Evolutionary conservation across 2,329 filamentous ascomycete species (phyloP), one percentile per base, ranked within the genome.

Genomic region (Trichoderma asperellum): DNA sequence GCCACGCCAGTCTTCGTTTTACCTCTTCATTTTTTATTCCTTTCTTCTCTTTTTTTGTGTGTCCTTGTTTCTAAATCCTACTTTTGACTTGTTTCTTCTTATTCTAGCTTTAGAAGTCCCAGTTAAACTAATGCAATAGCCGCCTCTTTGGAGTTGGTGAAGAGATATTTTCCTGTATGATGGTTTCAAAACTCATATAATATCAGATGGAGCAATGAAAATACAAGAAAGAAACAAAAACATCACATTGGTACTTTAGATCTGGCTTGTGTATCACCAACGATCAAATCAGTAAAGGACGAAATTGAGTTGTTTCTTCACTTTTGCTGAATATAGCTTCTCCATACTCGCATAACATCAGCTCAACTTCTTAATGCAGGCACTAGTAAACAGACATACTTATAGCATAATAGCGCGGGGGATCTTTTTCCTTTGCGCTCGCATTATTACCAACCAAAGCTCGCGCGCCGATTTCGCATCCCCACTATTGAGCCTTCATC

Each of bases 391-490:
- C 40, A 43, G 8, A n/a, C 12, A 21, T n/a, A 32, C 8, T 12
- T 61, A n/a, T 43, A 24, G 59, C 49, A 47, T 43, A 60, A 40
- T 5, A 43, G 57, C 35, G 32, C 32, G 32, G 40, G 37, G 59
- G 40, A 32, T 24, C 11, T 40, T 60, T 29, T 4, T 40, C 12
- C 21, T 8, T 12, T 4, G 35, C 32, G 4, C 60, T 24, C 24
- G 24, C 24, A 24, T 24, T 24, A 27, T 43, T 14, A 53, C 49
- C 55, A 56, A 16, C 52, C 49, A 52, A 27, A 56, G 18, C 40
- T n/a, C 40, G 40, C 53, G 2, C 63, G 63, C 63, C 63, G 63
- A 66, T 66, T 58, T 66, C 63, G 63, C 63, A 66, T 58, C 53
- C 53, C 63, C 63, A 58, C 63, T 58, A 34, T 64, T 27, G 4